A percentile compares a stretch with the other conserved stretches of the same genome.
Conservation (phyloP, 225 moss, liverwort and hornwort genomes). For the Physcomitrellopsis africana region DNA sequence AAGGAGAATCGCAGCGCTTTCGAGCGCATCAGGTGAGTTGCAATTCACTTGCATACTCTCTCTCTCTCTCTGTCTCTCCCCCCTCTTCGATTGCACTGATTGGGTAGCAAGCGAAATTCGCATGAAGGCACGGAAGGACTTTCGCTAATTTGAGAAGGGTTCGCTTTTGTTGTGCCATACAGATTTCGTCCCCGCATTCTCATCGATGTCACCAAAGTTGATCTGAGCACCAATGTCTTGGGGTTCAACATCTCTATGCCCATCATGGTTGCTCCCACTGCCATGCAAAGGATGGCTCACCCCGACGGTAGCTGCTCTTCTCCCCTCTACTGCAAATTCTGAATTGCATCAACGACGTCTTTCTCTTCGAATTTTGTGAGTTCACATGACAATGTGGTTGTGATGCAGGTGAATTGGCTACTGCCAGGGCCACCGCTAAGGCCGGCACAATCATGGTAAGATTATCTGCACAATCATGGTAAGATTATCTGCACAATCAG, state of each 20-base stretch:
- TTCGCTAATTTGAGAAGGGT: too few species aligned
- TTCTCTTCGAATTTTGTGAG: not conserved
- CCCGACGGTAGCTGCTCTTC: conserved; percentile 53
- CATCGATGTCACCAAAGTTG: conserved; percentile 71
- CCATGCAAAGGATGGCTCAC: conserved; percentile 87
- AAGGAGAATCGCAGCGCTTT: conserved; percentile 77
- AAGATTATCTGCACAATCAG: not conserved
- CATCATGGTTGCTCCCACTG: conserved; percentile 95
- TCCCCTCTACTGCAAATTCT: not conserved
- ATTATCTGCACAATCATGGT: conserved; percentile 42
- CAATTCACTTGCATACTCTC: not conserved
- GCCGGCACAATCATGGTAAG: conserved; percentile 78
- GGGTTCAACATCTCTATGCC: conserved; percentile 90
- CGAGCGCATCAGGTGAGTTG: conserved; percentile 66
- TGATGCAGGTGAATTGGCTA: conserved; percentile 79
- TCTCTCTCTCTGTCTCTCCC: not conserved
- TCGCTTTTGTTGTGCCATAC: conserved; percentile 1
- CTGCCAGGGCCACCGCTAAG: conserved; percentile 68
- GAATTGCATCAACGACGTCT: not conserved
- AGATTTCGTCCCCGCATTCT: conserved; percentile 88
- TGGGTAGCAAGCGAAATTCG: not conserved
- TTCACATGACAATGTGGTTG: not conserved
- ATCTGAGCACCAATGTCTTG: conserved; percentile 67
- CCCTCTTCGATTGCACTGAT: too few species aligned
- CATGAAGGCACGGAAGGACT: not conserved